Conservation (phyloP, 208 protist species). For the Lotmaria passim region DNA sequence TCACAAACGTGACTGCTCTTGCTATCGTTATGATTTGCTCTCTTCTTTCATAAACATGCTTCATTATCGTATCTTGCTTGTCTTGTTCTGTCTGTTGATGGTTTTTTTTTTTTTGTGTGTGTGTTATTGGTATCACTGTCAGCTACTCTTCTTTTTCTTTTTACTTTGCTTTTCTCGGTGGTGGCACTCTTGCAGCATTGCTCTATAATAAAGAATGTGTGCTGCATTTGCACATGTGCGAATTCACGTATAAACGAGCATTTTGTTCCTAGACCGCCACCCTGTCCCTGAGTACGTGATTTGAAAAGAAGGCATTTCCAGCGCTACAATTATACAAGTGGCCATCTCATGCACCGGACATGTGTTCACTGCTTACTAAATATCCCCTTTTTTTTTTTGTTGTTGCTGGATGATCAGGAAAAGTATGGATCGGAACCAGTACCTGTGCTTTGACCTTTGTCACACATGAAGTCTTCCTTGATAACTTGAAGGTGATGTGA, state of each 20-base stretch:
- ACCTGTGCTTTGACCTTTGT: too few relatives aligned
- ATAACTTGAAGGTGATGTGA: too few relatives aligned
- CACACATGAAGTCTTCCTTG: too few relatives aligned
- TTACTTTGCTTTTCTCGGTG: neutral
- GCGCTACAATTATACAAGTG: constrained; percentile 8
- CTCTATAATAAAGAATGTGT: neutral
- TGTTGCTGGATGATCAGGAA: too few relatives aligned
- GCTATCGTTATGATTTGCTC: constrained; percentile 11
- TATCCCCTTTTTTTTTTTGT: constrained; percentile 10
- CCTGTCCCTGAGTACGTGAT: neutral
- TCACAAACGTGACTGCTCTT: neutral
- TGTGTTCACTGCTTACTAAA: neutral
- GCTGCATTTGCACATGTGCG: neutral
- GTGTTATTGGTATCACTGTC: constrained; percentile 3
- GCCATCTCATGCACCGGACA: constrained; percentile 2
- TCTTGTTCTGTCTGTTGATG: neutral
- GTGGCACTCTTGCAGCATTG: neutral
- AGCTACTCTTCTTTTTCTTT: neutral
- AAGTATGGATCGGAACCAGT: too few relatives aligned
- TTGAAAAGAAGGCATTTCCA: neutral
- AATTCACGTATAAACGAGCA: neutral
- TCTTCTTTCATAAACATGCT: constrained; percentile 17
- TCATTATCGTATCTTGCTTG: constrained; percentile 36
- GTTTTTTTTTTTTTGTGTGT: constrained; percentile 4
- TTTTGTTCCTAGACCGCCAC: neutral